A percentile compares a stretch with the other conserved stretches of the same genome.
phyloP scores from a whole-genome alignment of 1,284 basidiomycete genomes.

The Neolentinus lepideus region DNA sequence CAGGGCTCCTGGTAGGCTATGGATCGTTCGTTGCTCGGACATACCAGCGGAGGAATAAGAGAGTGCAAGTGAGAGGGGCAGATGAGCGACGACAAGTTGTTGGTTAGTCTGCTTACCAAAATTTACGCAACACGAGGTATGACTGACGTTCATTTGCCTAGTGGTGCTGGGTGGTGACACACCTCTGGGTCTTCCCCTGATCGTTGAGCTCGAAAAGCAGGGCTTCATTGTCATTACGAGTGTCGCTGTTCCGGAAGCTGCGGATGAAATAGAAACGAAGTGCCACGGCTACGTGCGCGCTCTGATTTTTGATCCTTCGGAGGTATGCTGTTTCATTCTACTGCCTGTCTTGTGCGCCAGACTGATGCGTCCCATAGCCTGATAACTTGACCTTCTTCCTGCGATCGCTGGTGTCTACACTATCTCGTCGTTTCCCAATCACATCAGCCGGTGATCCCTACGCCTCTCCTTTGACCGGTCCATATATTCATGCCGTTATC shows the following conservation, averaged over 20 bases:
- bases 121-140: not conserved
- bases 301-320: constrained; percentile 68
- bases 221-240: constrained; percentile 79
- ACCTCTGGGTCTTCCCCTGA: constrained; percentile 60
- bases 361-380: constrained; percentile 34
- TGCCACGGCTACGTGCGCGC: constrained; percentile 72
- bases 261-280: constrained; percentile 52
- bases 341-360: not conserved
- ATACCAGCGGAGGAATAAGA: constrained; percentile 22
- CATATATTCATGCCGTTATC: constrained; percentile 65
- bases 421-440: constrained; percentile 78
- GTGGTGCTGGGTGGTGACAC: constrained; percentile 77
- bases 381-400: constrained; percentile 67
- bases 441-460: constrained; percentile 73
- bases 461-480: constrained; percentile 49
- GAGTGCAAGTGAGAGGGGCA: constrained; percentile 24
- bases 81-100: constrained; percentile 60
- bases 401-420: constrained; percentile 67
- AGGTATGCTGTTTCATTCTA: constrained; percentile 35
- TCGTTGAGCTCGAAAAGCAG: constrained; percentile 63
- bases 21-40: constrained; percentile 13
- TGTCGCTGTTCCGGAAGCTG: constrained; percentile 58
- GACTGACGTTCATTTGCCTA: constrained; percentile 20
- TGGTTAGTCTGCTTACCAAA: constrained; percentile 35
- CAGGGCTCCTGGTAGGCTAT: constrained; percentile 55